Base-by-base conservation (phyloP, 768 basidiomycete genomes). In the Pholiota microspora region DNA sequence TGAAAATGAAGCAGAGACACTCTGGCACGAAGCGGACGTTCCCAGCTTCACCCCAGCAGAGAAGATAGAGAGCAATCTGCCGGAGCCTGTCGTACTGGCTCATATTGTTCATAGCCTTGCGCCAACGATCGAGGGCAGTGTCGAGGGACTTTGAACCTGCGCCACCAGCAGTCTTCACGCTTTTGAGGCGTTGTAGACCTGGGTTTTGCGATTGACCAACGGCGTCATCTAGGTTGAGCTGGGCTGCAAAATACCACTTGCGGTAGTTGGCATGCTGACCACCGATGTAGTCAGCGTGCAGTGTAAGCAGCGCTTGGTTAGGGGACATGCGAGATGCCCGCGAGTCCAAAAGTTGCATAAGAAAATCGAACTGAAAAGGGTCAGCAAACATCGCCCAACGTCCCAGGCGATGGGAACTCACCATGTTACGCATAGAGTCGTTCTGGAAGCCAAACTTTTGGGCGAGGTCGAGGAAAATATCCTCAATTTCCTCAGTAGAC, bases 171-270 rank as follows among this genome's bases (percentile, higher is more conserved):
- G 40, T 42, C 59, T 91, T 90, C 61, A 94, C 88, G 45, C 87
- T 89, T 66, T 88, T 89, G 45, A 95, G 83, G 16, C 94, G 89
- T 55, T 92, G 86, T 23, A 97, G 80, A 58, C 94, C 94, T 10
- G 93, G 92, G 71, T 98, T 97, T 67, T 96, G 90, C 7, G 88
- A 84, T 62, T 94, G 89, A 45, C 97, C 97, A 55, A 98, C 94
- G 25, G 96, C 96, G 65, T 99, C 97, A 74, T 99, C 97, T 54
- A 99, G 88, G 69, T 98, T 96, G 69, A 99, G 89, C 69, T 99
- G 97, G 10, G 96, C 94, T 32, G 97, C 97, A 70, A 98, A 99
- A 69, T 99, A 99, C 97, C 97, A 98, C 73, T 98, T 98, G 69
- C 97, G 90, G 71, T 98, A 98, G 77, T 98, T 98, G 62, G 97